Evolutionary conservation across 306 rosid genomes (phyloP), one percentile per base, ranked within the genome.

Genomic region (Sindora glabra): DNA sequence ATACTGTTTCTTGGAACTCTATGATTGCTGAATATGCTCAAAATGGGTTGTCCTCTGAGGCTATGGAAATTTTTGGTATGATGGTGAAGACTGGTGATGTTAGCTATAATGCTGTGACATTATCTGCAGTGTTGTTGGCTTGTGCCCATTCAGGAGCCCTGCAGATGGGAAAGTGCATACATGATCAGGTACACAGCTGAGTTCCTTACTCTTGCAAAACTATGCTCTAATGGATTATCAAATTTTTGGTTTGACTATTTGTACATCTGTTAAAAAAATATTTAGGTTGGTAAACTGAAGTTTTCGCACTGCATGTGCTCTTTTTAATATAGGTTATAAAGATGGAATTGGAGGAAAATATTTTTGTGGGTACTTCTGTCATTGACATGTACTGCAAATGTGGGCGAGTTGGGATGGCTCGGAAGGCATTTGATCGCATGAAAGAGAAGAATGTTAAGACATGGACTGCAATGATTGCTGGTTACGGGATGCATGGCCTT

Each of bases 1-100:
- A 90, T 77, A 81, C 56, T 30, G 83, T 78, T 67, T 78, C 97
- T 52, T 90, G 94, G 91, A 90, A 87, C 74, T 82, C 97, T 51
- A 77, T 87, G 89, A 83, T 87, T 67, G 85, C 86, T 13, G 78
- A 77, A 18, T 87, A 70, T 62, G 96, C 91, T 1, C 96, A 79
- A 58, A 81, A 76, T 77, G 96, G 95, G 34, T 75, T 79, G 12
- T 79, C 96, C 6, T 46, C 25, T 0, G 89, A 85, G 65, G 94
- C 96, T 62, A 66, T 85, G 30, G 53, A 79, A 76, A 72, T 85
- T 69, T 90, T 87, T 41, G 11, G 67, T 50, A 71, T 33, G 36
- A 78, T 90, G 94, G 78, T 73, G 44, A 77, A 57, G 38, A 68
- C 68, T 23, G 30, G 75, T 24, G 64, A 59, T 40, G 50, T 77